phyloP scores from a whole-genome alignment of 2,329 filamentous ascomycete genomes.

The Penicillium sp. region DNA sequence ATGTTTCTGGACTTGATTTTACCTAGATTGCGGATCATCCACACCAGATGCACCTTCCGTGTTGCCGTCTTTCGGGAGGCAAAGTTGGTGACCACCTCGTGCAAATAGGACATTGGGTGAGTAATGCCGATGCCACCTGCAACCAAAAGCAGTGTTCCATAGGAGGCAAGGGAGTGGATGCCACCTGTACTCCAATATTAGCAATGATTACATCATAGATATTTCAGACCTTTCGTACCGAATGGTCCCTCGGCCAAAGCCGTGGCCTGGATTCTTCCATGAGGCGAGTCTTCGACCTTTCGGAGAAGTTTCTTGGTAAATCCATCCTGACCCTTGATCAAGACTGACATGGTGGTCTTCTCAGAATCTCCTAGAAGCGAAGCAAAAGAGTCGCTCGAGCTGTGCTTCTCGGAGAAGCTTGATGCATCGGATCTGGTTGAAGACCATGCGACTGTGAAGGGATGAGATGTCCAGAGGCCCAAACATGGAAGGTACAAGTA shows the following conservation, averaged over 20 bases:
- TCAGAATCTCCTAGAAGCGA: constrained; percentile 35
- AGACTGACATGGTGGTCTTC: constrained; percentile 40
- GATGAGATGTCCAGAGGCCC: constrained; percentile 51
- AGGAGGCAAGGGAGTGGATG: constrained; percentile 39
- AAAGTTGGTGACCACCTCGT: constrained; percentile 38
- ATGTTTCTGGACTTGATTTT: background rate
- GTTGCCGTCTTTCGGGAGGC: constrained; percentile 33
- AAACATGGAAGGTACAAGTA: constrained; percentile 62
- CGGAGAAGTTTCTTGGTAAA: constrained; percentile 42
- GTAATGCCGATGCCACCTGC: constrained; percentile 49
- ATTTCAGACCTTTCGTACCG: constrained; percentile 29
- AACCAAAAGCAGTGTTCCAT: constrained; percentile 43
- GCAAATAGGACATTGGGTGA: constrained; percentile 43
- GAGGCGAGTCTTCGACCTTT: constrained; percentile 36
- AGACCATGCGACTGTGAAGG: constrained; percentile 51
- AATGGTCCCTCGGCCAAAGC: constrained; percentile 46
- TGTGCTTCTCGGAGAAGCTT: constrained; percentile 33
- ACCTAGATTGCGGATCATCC: constrained; percentile 44
- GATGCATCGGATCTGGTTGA: constrained; percentile 28
- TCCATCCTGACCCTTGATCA: constrained; percentile 43
- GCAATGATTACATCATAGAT: background rate
- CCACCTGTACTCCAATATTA: constrained; percentile 30
- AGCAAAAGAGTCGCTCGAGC: constrained; percentile 40
- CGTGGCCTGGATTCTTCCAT: constrained; percentile 34
- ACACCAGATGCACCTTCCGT: constrained; percentile 39